Percentiles rank a stretch among this genome's conserved stretches.
Evolutionary conservation across 257 asterid genomes (phyloP).

Genomic region (Henckelia pumila): DNA sequence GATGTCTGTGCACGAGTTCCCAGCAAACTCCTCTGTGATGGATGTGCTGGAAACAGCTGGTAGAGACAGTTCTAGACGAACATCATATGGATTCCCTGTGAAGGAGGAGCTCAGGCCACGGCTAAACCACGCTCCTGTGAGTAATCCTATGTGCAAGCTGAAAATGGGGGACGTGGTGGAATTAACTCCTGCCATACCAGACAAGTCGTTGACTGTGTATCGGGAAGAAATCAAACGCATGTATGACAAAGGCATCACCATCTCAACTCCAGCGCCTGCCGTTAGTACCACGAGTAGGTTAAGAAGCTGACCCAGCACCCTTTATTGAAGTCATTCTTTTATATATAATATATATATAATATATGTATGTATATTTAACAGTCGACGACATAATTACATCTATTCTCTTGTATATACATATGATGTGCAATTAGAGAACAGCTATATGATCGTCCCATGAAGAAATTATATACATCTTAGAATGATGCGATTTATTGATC

Average conservation of each 20-base stretch:
- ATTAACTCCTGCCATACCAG: slow-evolving; percentile 81
- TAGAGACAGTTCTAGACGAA: slow-evolving; percentile 64
- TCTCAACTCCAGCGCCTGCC: slow-evolving; percentile 32
- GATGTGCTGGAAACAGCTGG: slow-evolving; percentile 66
- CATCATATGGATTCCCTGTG: slow-evolving; percentile 53
- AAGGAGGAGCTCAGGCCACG: slow-evolving; percentile 90
- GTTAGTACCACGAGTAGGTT: slow-evolving; percentile 40
- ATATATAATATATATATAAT: background rate
- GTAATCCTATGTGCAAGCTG: slow-evolving; percentile 68
- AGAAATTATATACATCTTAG: background rate
- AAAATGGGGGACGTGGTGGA: slow-evolving; percentile 96
- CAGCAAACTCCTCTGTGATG: slow-evolving; percentile 68
- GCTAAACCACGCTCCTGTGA: slow-evolving; percentile 64
- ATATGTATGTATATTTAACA: background rate
- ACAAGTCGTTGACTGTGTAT: slow-evolving; percentile 65
- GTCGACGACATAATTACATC: background rate
- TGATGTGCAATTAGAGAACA: slow-evolving; percentile 34
- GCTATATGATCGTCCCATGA: slow-evolving; percentile 22
- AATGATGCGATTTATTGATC: too few relatives aligned
- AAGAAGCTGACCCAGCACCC: slow-evolving; percentile 53
- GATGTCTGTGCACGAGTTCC: slow-evolving; percentile 97
- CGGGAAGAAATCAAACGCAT: slow-evolving; percentile 94
- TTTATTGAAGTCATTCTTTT: slow-evolving; percentile 19
- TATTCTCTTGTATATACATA: slow-evolving; percentile 44
- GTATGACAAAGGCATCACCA: slow-evolving; percentile 59